Evolutionary conservation across 2,329 filamentous ascomycete species (phyloP).

Genomic region (Xylariomycetidae sp.): DNA sequence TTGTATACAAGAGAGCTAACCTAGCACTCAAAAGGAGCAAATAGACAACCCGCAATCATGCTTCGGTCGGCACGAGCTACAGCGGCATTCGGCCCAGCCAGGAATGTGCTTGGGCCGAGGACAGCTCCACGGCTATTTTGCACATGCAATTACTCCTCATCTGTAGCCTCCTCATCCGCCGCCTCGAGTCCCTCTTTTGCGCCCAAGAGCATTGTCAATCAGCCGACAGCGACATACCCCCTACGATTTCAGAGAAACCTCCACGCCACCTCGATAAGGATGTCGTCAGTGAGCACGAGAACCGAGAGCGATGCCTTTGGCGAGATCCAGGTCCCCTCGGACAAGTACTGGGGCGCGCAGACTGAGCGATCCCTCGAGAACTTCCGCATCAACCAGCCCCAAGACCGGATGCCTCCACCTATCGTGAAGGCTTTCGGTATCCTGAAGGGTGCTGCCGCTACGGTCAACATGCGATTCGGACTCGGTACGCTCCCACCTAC

Average conservation of each 20-base stretch:
- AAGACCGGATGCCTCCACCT: conserved; percentile 94
- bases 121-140: no score
- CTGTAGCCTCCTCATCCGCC: conserved; percentile 14
- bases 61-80: no score
- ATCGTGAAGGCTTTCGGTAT: conserved; percentile 94
- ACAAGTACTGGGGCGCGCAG: conserved; percentile 99
- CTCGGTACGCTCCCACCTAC: conserved; percentile 55
- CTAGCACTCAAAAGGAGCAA: no score
- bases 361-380: conserved; percentile 94
- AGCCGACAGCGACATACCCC: conserved; percentile 14
- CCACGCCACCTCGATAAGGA: conserved; percentile 43
- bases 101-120: no score
- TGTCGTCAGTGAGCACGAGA: conserved; percentile 55
- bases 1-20: no score
- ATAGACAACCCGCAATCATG: no score
- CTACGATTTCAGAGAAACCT: conserved; percentile 31
- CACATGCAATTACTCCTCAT: conserved; percentile 30
- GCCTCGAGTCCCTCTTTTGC: conserved; percentile 15
- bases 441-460: conserved; percentile 92
- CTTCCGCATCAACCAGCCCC: conserved; percentile 98
- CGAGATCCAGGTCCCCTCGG: conserved; percentile 83
- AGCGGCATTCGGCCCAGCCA: no score
- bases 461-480: conserved; percentile 91
- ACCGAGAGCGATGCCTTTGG: conserved; percentile 97
- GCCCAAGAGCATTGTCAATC: conserved; percentile 3